Evolutionary conservation across 306 rosid species (phyloP), one percentile per base, ranked within the genome.

Genomic region (Carpinus viminea): DNA sequence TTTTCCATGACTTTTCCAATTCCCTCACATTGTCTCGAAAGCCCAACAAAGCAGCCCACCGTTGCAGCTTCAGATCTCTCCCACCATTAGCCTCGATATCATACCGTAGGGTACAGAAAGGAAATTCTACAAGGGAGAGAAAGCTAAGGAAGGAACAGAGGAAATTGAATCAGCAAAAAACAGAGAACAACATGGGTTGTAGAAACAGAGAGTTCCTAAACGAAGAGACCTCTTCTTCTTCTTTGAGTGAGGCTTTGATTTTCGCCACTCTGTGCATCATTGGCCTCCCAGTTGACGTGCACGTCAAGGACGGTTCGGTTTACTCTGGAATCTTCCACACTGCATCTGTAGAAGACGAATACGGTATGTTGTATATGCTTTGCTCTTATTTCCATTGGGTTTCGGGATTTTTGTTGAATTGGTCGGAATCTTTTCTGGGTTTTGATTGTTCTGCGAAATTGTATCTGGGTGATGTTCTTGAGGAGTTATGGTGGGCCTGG

Each of bases 321-420:
- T 90, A 84, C 83, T 90, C 98, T 81, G 98, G 97, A 82, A 89
- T 88, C 86, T 91, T 94, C 89, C 85, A 90, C 86, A 91, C 97
- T 64, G 91, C 97, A 60, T 89, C 86, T 66, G 72, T 83, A 52
- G 88, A 88, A 16, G 74, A 61, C 26, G 81, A 83, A 65, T 92
- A 83, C n/a, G 95, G 97, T 90, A 57, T 20, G 81, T 50, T 75
- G 79, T 43, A 54, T 77, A 20, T 7, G 13, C 61, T 83, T 51
- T 72, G 51, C 15, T 72, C 50, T 9, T 15, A 26, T 48, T 50
- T 79, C 43, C n/a, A 18, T 46, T 61, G 68, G 17, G n/a, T 61
- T 61, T 61, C 17, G 8, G 68, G 24, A 59, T 83, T n/a, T 38
- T 62, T 8, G 26, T 4, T 61, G 54, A 17, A 68, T 82, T 53